These are phyloP conservation scores for Vitis labrusca DNA, from an alignment of 164 flowering plant species.

Conservation along the genomic window DNA sequence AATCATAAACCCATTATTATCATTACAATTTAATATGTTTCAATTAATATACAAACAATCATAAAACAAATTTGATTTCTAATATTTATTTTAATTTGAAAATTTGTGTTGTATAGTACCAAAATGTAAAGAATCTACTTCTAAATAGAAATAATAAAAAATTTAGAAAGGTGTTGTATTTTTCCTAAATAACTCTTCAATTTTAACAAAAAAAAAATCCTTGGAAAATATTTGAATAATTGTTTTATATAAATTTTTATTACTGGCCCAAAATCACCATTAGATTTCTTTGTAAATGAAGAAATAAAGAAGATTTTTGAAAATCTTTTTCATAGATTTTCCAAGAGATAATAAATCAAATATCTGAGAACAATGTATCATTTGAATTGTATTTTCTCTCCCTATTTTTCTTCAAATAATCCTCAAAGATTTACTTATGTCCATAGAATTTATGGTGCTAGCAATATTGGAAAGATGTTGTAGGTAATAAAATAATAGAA, in stretches of 20 bases:
- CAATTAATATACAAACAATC: no score
- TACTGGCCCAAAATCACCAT: not conserved
- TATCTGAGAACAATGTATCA: conserved; percentile 44
- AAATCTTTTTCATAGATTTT: conserved; percentile 8
- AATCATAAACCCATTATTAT: no score
- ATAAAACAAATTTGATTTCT: no score
- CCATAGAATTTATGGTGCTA: conserved; percentile 50
- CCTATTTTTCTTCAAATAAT: conserved; percentile 41
- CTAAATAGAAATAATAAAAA: not conserved
- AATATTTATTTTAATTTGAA: no score
- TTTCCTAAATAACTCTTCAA: conserved; percentile 5
- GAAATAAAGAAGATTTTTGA: no score
- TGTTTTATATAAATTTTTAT: not conserved
- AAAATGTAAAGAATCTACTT: not conserved
- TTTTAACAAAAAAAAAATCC: conserved; percentile 4
- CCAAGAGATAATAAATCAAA: conserved; percentile 15
- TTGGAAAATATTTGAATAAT: conserved; percentile 4
- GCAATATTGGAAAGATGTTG: conserved; percentile 25
- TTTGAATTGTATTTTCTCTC: conserved; percentile 49
- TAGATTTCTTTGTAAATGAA: conserved; percentile 6
- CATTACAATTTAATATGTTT: no score
- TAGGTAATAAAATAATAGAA: no score
- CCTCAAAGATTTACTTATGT: conserved; percentile 39
- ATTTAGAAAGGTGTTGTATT: not conserved
- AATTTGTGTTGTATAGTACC: not conserved